phyloP scores from a whole-genome alignment of 2,329 filamentous ascomycete species.

The Trematosphaeria pertusa region DNA sequence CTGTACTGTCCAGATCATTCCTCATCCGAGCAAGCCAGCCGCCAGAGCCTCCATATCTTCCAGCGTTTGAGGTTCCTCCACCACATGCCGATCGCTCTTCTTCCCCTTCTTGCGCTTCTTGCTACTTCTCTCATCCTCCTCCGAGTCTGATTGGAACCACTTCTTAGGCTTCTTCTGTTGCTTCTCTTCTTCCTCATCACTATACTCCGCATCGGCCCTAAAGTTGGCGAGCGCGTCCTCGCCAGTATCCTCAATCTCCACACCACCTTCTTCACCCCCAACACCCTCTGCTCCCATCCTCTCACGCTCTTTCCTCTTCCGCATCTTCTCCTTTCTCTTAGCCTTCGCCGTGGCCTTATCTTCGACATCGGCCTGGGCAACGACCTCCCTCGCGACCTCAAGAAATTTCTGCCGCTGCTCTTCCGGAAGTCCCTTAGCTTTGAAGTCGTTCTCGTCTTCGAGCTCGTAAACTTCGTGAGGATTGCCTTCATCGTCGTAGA shows the following conservation, averaged over 20 bases:
- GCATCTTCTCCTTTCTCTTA: constrained; percentile 77
- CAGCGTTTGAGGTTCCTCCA: constrained; percentile 76
- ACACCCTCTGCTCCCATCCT: constrained; percentile 47
- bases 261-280: constrained; percentile 32
- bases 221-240: constrained; percentile 54
- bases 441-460: constrained; percentile 83
- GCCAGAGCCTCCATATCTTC: constrained; percentile 82
- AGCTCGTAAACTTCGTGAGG: constrained; percentile 88
- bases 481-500: constrained; percentile 92
- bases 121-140: constrained; percentile 53
- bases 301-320: constrained; percentile 74
- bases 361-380: constrained; percentile 75
- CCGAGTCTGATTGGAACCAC: constrained; percentile 76
- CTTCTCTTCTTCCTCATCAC: constrained; percentile 54
- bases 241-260: constrained; percentile 38
- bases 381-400: constrained; percentile 73
- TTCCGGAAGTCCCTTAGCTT: constrained; percentile 74
- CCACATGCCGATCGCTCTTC: constrained; percentile 62
- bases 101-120: constrained; percentile 52
- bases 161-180: constrained; percentile 74
- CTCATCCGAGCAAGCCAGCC: constrained; percentile 67
- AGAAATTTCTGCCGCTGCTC: constrained; percentile 80
- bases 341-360: constrained; percentile 84
- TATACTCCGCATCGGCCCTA: constrained; percentile 48
- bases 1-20: too few relatives aligned